phyloP scores from a whole-genome alignment of 163 green algal genomes.

The Volvox carteri region DNA sequence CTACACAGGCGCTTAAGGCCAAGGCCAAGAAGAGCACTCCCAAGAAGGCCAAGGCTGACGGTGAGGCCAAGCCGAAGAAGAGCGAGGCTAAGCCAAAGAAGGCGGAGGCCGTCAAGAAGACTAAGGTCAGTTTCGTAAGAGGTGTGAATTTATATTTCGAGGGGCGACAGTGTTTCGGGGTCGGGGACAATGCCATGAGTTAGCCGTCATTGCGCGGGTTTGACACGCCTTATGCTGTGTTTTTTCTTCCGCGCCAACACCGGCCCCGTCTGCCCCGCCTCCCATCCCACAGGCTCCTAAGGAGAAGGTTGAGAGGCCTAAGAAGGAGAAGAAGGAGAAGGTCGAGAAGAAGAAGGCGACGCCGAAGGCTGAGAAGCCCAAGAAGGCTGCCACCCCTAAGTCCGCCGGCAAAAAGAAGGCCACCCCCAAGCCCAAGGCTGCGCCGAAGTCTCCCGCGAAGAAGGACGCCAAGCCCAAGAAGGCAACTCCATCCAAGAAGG shows the following conservation, averaged over 20 bases:
- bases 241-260: no score
- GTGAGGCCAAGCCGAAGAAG: slow-evolving; percentile 32
- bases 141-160: no score
- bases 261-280: slow-evolving; percentile 61
- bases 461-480: slow-evolving; percentile 28
- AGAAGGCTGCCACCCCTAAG: slow-evolving; percentile 20
- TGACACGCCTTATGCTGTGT: no score
- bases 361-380: slow-evolving; percentile 33
- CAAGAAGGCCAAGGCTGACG: slow-evolving; percentile 55
- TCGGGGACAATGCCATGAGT: no score
- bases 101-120: slow-evolving; percentile 68
- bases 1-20: slow-evolving; percentile 32
- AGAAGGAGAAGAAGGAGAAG: slow-evolving; percentile 49
- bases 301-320: slow-evolving; percentile 61
- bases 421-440: slow-evolving; percentile 58
- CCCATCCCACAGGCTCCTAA: slow-evolving; percentile 59
- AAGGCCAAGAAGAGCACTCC: slow-evolving; percentile 47
- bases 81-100: slow-evolving; percentile 78
- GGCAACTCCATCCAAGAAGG: slow-evolving; percentile 28
- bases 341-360: slow-evolving; percentile 42
- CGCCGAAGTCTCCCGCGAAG: background rate
- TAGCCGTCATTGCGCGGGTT: no score
- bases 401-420: slow-evolving; percentile 51
- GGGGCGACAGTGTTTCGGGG: no score
- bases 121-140: slow-evolving; percentile 65